These are phyloP conservation scores for Haplosporangium gracile DNA, from an alignment of 192 early-diverging fungal genomes.

Conservation along the genomic window DNA sequence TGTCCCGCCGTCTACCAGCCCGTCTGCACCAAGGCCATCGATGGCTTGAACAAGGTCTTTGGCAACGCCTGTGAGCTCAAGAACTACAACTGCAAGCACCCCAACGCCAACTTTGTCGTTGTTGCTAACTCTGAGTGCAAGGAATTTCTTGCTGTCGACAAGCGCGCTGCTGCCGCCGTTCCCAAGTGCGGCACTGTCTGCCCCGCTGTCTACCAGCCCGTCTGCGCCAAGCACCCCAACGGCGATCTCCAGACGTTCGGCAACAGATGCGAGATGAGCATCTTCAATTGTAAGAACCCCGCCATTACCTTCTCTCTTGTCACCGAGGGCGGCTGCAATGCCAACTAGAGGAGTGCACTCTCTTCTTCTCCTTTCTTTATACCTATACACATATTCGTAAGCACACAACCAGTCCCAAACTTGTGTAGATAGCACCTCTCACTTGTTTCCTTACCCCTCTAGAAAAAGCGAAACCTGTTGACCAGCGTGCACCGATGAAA, in stretches of 20 bases:
- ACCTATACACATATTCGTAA: not conserved
- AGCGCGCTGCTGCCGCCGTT: not conserved
- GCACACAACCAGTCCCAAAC: not conserved
- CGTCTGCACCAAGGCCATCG: not conserved
- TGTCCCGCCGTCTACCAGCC: not conserved
- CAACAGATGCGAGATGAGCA: not conserved
- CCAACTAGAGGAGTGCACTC: not conserved
- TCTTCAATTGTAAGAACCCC: slow-evolving; percentile 1
- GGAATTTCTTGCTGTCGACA: too few species aligned
- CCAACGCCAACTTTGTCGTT: not conserved
- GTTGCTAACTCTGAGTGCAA: not conserved
- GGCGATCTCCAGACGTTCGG: not conserved
- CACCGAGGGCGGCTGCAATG: not conserved
- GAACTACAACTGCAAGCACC: not conserved
- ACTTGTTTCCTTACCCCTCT: not conserved
- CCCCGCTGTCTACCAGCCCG: not conserved
- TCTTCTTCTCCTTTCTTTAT: not conserved
- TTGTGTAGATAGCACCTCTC: slow-evolving; percentile 4
- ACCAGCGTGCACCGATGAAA: not conserved
- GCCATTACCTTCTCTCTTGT: not conserved
- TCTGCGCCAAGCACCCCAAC: not conserved
- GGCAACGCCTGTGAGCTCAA: not conserved
- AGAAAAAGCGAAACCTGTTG: not conserved
- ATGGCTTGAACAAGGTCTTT: too few species aligned
- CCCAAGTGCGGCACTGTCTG: not conserved